A percentile compares a stretch with the other conserved stretches of the same genome.
Evolutionary conservation across 2,329 filamentous ascomycete genomes (phyloP).

Genomic region (Polytolypa hystricis): DNA sequence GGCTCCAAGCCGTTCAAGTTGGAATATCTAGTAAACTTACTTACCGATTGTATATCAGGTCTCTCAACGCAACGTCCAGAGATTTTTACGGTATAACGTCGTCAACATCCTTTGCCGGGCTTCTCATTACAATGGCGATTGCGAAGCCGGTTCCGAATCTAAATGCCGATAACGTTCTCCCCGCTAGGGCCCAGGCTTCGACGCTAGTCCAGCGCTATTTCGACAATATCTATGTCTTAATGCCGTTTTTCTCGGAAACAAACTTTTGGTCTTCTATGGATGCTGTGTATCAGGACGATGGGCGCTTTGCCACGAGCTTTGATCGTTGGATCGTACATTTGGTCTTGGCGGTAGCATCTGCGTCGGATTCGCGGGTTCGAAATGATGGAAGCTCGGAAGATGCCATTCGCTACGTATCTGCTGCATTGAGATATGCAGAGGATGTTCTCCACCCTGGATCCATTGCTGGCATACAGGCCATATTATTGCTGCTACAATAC

Average conservation of each 20-base stretch:
- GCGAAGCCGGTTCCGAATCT: slow-evolving; percentile 59
- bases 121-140: slow-evolving; percentile 72
- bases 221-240: slow-evolving; percentile 64
- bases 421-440: slow-evolving; percentile 67
- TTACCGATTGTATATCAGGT: slow-evolving; percentile 39
- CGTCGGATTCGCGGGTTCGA: slow-evolving; percentile 56
- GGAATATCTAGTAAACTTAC: not conserved
- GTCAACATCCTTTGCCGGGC: slow-evolving; percentile 83
- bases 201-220: slow-evolving; percentile 73
- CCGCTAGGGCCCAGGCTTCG: slow-evolving; percentile 56
- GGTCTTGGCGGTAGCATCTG: slow-evolving; percentile 74
- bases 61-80: slow-evolving; percentile 85
- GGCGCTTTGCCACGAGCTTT: slow-evolving; percentile 49
- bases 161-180: slow-evolving; percentile 47
- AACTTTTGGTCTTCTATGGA: slow-evolving; percentile 67
- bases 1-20: not conserved
- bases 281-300: slow-evolving; percentile 63
- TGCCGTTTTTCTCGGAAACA: slow-evolving; percentile 75
- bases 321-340: slow-evolving; percentile 84
- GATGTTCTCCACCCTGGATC: slow-evolving; percentile 76
- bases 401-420: slow-evolving; percentile 49
- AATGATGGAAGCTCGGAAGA: slow-evolving; percentile 53
- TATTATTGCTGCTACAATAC: slow-evolving; percentile 78
- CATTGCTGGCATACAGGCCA: slow-evolving; percentile 72
- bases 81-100: slow-evolving; percentile 84